Conservation (phyloP, 306 rosid genomes). For the Malus asiatica region DNA sequence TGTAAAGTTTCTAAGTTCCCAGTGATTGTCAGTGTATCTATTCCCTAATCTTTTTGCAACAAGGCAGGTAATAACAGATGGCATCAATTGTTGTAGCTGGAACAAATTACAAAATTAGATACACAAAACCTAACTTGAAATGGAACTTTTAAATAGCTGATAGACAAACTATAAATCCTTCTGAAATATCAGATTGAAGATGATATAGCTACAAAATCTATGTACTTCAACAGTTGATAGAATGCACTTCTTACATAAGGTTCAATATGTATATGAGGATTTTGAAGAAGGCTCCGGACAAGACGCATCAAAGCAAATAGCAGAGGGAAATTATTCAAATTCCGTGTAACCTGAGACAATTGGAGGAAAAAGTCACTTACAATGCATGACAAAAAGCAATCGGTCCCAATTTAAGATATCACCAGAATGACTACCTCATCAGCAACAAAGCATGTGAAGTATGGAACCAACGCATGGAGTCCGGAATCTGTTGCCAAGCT, state of each 20-base stretch:
- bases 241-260: constrained; percentile 65
- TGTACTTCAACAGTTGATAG: background rate
- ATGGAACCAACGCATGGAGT: constrained; percentile 84
- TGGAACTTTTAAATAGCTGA: background rate
- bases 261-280: constrained; percentile 73
- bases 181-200: background rate
- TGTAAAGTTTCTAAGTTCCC: constrained; percentile 86
- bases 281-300: constrained; percentile 67
- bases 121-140: constrained; percentile 10
- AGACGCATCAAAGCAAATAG: constrained; percentile 77
- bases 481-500: constrained; percentile 82
- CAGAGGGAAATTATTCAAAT: constrained; percentile 39
- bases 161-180: background rate
- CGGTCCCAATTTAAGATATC: background rate
- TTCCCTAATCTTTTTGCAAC: constrained; percentile 77
- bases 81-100: constrained; percentile 94
- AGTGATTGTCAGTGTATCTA: constrained; percentile 69
- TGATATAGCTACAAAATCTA: constrained; percentile 1
- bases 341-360: constrained; percentile 56
- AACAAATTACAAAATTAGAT: constrained; percentile 19
- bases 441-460: constrained; percentile 63
- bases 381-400: constrained; percentile 19
- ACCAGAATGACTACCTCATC: constrained; percentile 56
- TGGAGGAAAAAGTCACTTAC: constrained; percentile 18
- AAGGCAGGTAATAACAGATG: constrained; percentile 79